A percentile compares a stretch with the other conserved stretches of the same genome.
Conservation (phyloP, 2,329 filamentous ascomycete species). For the Sordariomycetes sp. region DNA sequence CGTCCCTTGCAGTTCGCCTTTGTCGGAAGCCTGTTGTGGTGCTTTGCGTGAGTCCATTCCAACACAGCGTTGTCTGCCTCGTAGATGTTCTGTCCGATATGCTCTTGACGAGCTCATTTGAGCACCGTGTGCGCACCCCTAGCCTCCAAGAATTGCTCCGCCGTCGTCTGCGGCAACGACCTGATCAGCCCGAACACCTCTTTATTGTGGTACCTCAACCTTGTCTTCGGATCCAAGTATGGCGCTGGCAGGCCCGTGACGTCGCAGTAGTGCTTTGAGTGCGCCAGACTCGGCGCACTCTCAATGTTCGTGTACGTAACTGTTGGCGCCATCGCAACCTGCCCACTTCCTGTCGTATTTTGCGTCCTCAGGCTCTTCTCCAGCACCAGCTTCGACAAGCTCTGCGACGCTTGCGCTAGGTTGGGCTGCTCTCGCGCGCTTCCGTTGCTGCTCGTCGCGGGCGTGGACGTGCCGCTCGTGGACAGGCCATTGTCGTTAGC, state of each 20-base stretch:
- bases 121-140: constrained; percentile 87
- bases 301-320: constrained; percentile 97
- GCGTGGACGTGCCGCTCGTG: constrained; percentile 50
- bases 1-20: background rate
- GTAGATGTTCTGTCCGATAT: too few relatives aligned
- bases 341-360: constrained; percentile 11
- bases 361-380: constrained; percentile 60
- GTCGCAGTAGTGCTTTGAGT: constrained; percentile 88
- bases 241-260: constrained; percentile 86
- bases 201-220: constrained; percentile 83
- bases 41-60: too few relatives aligned
- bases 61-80: too few relatives aligned
- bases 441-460: constrained; percentile 29
- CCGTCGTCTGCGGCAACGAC: constrained; percentile 68
- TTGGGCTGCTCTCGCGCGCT: constrained; percentile 43
- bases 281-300: constrained; percentile 78
- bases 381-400: constrained; percentile 76
- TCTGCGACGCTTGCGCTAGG: constrained; percentile 82
- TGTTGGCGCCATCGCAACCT: constrained; percentile 42
- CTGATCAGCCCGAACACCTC: constrained; percentile 85
- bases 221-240: constrained; percentile 91
- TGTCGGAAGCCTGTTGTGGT: too few relatives aligned
- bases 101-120: constrained; percentile 52
- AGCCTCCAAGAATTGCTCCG: constrained; percentile 82
- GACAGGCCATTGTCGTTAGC: constrained; percentile 40